Base-by-base conservation (phyloP, 108 stramenopile genomes). In the Nitzschia sp. region DNA sequence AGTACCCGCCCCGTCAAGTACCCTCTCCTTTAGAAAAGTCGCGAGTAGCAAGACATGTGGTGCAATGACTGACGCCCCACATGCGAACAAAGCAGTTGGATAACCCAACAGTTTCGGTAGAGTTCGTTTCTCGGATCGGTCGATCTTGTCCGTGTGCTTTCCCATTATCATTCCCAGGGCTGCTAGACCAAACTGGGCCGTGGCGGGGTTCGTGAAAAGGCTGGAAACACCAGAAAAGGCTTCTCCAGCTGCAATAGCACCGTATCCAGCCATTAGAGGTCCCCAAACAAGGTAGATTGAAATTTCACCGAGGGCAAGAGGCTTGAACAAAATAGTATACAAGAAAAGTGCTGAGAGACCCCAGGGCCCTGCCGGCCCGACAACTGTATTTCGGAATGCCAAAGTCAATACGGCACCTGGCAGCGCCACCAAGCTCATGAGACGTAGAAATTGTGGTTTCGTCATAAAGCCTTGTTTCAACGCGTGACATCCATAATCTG, bases 121-220 rank as follows among this genome's bases (percentile, higher is more conserved):
- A 23, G 25, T 63, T 26, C 27, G 36, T 16, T 44, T 61, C 17
- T 36, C 59, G 33, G 59, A 61, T 33, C 59, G 59, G 22, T 9
- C 41, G 22, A 61, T 61, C 32, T 61, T 61, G 36, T 61, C 59
- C 22, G 59, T 61, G 21, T 61, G 59, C 28, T 61, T 61, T 11
- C 59, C 59, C 59, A 61, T 61, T 21, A 61, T 61, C 36, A 61
- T 13, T 28, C 59, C 21, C 9, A 61, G 22, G 36, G 59, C 59
- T n/a, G 30, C 59, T 9, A 61, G 22, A 21, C 59, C 59, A 41
- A 61, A 61, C 19, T 33, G 34, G 13, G 59, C 59, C 17, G 59
- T 21, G 11, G 22, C 59, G 21, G 36, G 59, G 28, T 41, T 61
- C 35, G 59, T 41, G 22, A 61, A 61, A 11, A 61, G 36, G 17